Conservation (phyloP, 225 moss, liverwort and hornwort species). For the Physcomitrium patens region DNA sequence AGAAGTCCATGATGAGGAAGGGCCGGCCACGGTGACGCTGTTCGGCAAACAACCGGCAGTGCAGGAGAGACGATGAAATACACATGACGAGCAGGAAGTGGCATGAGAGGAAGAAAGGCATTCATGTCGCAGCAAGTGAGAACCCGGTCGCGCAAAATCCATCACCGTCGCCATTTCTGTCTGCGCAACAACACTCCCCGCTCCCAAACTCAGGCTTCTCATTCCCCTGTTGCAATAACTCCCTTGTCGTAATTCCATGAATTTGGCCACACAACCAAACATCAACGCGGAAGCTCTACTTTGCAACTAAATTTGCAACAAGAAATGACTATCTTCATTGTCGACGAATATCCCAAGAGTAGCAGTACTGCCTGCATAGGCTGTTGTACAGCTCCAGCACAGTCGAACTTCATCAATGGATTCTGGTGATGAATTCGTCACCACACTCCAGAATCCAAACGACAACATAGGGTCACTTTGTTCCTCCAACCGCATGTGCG, state of each 20-base stretch:
- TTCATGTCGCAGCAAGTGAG: conserved; percentile 9
- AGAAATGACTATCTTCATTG: conserved; percentile 23
- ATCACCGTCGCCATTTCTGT: conserved; percentile 31
- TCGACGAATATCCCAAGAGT: neutral
- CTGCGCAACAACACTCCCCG: conserved; percentile 16
- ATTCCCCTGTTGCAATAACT: conserved; percentile 15
- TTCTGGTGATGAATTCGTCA: neutral
- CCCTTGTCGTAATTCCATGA: neutral
- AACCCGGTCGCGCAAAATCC: conserved; percentile 27
- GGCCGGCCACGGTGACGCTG: neutral
- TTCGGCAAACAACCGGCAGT: conserved; percentile 10
- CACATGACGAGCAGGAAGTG: conserved; percentile 29
- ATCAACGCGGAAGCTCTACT: neutral
- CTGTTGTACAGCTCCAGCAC: neutral
- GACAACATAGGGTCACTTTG: conserved; percentile 6
- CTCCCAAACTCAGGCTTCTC: conserved; percentile 37
- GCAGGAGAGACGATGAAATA: conserved; percentile 23
- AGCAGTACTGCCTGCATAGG: neutral
- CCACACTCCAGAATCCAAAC: neutral
- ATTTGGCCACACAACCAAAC: neutral
- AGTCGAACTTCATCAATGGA: neutral
- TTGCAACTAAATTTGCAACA: neutral
- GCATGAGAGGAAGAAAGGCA: conserved; percentile 8
- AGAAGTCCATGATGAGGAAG: conserved; percentile 21
- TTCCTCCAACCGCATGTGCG: conserved; percentile 1